Conservation (phyloP, 306 rosid species). For the Cucurbita pepo region DNA sequence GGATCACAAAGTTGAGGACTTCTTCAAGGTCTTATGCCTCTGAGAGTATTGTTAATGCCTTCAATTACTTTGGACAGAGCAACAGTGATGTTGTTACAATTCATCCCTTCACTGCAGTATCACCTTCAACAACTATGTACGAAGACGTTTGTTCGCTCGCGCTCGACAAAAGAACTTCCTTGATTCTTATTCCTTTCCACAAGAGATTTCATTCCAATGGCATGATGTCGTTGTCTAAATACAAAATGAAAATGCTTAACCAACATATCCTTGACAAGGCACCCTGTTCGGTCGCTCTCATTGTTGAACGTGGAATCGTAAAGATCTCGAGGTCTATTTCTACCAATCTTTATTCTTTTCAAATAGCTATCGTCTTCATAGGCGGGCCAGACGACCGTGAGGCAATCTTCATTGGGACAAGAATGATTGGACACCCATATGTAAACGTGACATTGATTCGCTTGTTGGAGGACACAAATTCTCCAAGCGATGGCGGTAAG, state of each 20-base stretch:
- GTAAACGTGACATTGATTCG: slow-evolving; percentile 14
- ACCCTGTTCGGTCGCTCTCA: slow-evolving; percentile 21
- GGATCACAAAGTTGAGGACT: neutral
- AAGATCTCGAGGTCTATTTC: neutral
- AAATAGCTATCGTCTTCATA: slow-evolving; percentile 17
- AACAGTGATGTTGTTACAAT: slow-evolving; percentile 1
- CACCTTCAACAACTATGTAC: slow-evolving; percentile 15
- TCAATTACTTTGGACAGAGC: slow-evolving; percentile 7
- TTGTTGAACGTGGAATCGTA: slow-evolving; percentile 15
- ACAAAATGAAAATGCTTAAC: slow-evolving; percentile 4
- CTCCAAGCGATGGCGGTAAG: neutral
- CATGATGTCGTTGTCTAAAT: neutral
- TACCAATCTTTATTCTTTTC: neutral
- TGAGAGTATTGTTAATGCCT: slow-evolving; percentile 12
- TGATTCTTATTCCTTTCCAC: slow-evolving; percentile 14
- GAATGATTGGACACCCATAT: slow-evolving; percentile 18
- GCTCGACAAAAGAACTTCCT: slow-evolving; percentile 6
- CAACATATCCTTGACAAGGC: slow-evolving; percentile 11
- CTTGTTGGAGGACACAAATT: neutral
- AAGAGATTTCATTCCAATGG: slow-evolving; percentile 4
- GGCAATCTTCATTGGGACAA: slow-evolving; percentile 15
- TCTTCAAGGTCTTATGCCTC: neutral
- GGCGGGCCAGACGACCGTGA: slow-evolving; percentile 29
- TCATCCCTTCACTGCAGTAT: slow-evolving; percentile 11
- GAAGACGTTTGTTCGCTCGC: slow-evolving; percentile 21